Percentiles rank a stretch among this genome's conserved stretches.
Evolutionary conservation across 257 asterid genomes (phyloP).

Genomic region (Fraxinus excelsior): DNA sequence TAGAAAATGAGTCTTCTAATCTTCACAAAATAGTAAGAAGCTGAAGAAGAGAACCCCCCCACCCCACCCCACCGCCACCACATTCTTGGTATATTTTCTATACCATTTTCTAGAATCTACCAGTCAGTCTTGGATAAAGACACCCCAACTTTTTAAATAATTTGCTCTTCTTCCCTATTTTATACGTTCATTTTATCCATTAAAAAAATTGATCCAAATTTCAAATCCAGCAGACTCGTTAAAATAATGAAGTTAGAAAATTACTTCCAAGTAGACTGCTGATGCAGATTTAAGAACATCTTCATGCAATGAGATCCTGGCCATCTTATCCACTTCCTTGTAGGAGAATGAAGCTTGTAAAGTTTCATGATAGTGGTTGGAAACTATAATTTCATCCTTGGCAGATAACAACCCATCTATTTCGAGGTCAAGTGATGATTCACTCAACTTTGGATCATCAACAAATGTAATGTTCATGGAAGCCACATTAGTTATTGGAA

Average conservation of each 20-base stretch:
- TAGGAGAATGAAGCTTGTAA: constrained; percentile 37
- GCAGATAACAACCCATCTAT: constrained; percentile 65
- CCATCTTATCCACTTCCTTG: constrained; percentile 64
- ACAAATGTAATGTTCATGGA: constrained; percentile 66
- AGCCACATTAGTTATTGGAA: constrained; percentile 56
- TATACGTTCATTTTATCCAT: background rate
- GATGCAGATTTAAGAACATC: constrained; percentile 74
- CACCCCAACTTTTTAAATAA: background rate
- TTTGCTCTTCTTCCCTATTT: background rate
- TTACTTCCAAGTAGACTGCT: constrained; percentile 73
- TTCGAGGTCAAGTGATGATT: constrained; percentile 64
- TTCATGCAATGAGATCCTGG: constrained; percentile 67
- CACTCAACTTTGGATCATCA: constrained; percentile 60
- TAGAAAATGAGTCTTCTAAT: background rate
- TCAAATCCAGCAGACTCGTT: background rate
- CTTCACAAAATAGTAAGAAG: no score
- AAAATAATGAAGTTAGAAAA: constrained; percentile 20
- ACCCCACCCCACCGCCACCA: no score
- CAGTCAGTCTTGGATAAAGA: background rate
- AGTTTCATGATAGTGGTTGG: constrained; percentile 31
- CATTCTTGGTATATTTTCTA: no score
- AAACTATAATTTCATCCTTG: constrained; percentile 36
- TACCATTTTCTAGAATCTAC: background rate
- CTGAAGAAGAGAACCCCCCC: no score
- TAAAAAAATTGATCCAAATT: background rate